Evolutionary conservation across 805 yeast species (phyloP).

Genomic region (Candida ovalis): DNA sequence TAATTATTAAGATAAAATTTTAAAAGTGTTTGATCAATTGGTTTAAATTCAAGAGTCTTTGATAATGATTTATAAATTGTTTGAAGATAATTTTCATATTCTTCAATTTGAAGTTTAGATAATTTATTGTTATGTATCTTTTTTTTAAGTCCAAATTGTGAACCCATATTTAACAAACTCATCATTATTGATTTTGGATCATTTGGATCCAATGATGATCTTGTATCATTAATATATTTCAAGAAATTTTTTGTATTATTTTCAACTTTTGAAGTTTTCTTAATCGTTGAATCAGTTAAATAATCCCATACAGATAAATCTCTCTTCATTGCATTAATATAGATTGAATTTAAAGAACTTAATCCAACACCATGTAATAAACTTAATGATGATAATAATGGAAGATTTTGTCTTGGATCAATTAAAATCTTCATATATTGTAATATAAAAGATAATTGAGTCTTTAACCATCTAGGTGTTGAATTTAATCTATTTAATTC

Average conservation of each 20-base stretch:
- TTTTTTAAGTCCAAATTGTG: constrained; percentile 33
- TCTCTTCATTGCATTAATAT: constrained; percentile 13
- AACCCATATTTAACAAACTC: constrained; percentile 31
- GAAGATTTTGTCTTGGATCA: constrained; percentile 26
- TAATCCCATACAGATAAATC: constrained; percentile 24
- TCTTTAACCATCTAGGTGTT: constrained; percentile 50
- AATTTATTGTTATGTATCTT: constrained; percentile 20
- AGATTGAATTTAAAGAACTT: constrained; percentile 16
- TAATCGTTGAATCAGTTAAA: constrained; percentile 9
- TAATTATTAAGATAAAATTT: constrained; percentile 39
- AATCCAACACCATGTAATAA: constrained; percentile 22
- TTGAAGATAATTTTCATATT: constrained; percentile 30
- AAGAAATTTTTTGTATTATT: constrained; percentile 11
- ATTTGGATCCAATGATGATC: constrained; percentile 23
- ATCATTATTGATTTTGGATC: constrained; percentile 37
- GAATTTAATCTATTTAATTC: constrained; percentile 40
- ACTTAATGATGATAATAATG: constrained; percentile 24
- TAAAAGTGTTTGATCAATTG: constrained; percentile 30
- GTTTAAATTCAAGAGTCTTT: constrained; percentile 17
- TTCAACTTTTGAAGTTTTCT: constrained; percentile 8
- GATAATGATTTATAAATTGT: constrained; percentile 35
- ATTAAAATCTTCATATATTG: constrained; percentile 45
- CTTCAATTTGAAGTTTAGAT: constrained; percentile 15
- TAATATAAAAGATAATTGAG: constrained; percentile 40
- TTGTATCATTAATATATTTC: constrained; percentile 15